These are phyloP conservation scores for Rhynchospora tenuis DNA, from an alignment of 176 grass and related monocot species.

Conservation along the genomic window DNA sequence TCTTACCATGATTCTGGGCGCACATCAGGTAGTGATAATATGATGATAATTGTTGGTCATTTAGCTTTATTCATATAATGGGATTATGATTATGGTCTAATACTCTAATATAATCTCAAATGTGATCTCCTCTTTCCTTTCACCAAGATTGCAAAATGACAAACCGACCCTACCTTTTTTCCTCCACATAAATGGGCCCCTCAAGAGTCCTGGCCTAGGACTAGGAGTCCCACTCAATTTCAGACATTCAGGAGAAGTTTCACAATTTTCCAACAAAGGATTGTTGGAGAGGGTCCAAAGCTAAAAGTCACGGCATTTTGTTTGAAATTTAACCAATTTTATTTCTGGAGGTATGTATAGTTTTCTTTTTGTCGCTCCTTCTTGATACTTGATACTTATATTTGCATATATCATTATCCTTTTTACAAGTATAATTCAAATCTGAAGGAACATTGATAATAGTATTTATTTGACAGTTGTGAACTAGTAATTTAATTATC, in stretches of 20 bases:
- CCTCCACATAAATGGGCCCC: neutral
- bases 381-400: neutral
- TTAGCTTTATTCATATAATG: neutral
- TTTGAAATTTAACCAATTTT: no score
- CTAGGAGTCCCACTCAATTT: neutral
- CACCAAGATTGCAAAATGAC: conserved; percentile 11
- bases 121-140: neutral
- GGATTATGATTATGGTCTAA: neutral
- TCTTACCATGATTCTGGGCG: neutral
- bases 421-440: neutral
- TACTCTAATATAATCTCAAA: neutral
- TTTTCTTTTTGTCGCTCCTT: neutral
- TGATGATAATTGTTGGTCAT: neutral
- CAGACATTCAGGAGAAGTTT: neutral
- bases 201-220: neutral
- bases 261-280: neutral
- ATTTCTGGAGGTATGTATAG: neutral
- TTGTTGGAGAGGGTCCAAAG: neutral
- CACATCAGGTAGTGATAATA: neutral
- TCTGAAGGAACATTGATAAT: neutral
- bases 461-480: neutral
- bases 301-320: neutral
- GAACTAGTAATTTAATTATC: neutral
- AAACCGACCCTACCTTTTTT: conserved; percentile 6
- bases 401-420: neutral